These are phyloP conservation scores for Leishmania guyanensis DNA, from an alignment of 208 protist species.

Conservation along the genomic window DNA sequence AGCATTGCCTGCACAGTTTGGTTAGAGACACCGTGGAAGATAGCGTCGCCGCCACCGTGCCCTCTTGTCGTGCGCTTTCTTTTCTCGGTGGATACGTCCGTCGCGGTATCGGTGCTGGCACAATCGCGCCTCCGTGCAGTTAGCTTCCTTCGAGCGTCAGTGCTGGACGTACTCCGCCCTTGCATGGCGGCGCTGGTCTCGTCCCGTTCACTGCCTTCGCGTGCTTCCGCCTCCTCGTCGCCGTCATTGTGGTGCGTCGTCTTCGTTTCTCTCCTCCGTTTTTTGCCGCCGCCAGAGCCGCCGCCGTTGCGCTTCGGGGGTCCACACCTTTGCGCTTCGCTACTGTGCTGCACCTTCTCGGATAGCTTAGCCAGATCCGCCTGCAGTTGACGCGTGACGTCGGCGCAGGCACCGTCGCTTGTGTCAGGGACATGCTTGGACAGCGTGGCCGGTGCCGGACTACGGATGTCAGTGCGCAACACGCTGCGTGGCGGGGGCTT, in stretches of 20 bases:
- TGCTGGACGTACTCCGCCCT: neutral
- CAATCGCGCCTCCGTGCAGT: constrained; percentile 11
- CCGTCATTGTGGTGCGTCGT: neutral
- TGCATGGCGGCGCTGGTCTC: neutral
- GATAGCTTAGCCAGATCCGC: constrained; percentile 40
- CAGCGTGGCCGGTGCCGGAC: neutral
- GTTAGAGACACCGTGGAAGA: neutral
- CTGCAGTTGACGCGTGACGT: constrained; percentile 25
- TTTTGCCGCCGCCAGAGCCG: constrained; percentile 14
- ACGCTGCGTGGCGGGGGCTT: neutral
- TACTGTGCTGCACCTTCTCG: constrained; percentile 43
- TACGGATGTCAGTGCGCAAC: neutral
- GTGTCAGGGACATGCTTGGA: neutral
- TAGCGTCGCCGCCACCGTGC: neutral
- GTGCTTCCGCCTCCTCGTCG: constrained; percentile 3
- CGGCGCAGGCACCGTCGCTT: neutral
- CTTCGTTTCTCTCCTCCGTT: constrained; percentile 20
- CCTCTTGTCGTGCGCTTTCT: constrained; percentile 8
- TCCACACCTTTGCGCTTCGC: constrained; percentile 37
- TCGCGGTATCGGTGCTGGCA: neutral
- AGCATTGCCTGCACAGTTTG: neutral
- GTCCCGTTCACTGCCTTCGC: neutral
- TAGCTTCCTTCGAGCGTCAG: constrained; percentile 2
- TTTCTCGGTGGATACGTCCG: neutral
- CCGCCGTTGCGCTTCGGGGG: constrained; percentile 21